Evolutionary conservation across 2,329 filamentous ascomycete species (phyloP), one percentile per base, ranked within the genome.

Genomic region (Penicillium sumatraense): DNA sequence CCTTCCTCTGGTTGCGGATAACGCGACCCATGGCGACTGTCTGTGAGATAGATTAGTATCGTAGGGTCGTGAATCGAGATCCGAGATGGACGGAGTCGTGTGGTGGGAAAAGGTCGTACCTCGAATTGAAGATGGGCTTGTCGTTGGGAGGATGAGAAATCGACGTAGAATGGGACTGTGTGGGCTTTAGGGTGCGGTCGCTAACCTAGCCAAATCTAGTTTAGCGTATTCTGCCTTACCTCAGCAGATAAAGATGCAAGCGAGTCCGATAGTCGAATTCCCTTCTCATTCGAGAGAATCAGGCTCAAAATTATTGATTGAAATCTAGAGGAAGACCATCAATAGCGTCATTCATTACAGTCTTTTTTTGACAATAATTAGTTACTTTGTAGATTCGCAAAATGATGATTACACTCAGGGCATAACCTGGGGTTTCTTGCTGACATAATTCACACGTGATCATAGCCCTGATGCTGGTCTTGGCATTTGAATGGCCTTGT

Each of bases 1-100:
- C 85, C 81, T 88, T 87, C 78, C 86, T 86, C 84, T 90, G 88
- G 80, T 90, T 90, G 75, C 87, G 83, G 77, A 89, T 89, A 73
- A 89, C 87, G 78, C 87, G 83, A 86, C 85, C 85, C 85, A 81
- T 80, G 72, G 72, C 74, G 75, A 72, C 73, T 77, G 66, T 74
- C 73, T 77, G 67, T 64, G 68, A 57, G 58, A 56, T 59, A 67
- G 54, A 66, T 76, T 71, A 76, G 72, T 72, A 69, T 70, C 56
- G 49, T 50, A 56, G 57, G 60, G 65, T 58, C 26, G 64, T 67
- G 62, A 57, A 57, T 61, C 62, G 64, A 63, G 56, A 61, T 62
- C 52, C 60, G 66, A 64, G 60, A 47, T 54, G 24, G 59, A 52
- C 45, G 58, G 45, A 57, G 56, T 62, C 66, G 63, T 59, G 61